Base-by-base conservation (phyloP, 192 early-diverging fungal genomes). In the Thamnidium elegans region DNA sequence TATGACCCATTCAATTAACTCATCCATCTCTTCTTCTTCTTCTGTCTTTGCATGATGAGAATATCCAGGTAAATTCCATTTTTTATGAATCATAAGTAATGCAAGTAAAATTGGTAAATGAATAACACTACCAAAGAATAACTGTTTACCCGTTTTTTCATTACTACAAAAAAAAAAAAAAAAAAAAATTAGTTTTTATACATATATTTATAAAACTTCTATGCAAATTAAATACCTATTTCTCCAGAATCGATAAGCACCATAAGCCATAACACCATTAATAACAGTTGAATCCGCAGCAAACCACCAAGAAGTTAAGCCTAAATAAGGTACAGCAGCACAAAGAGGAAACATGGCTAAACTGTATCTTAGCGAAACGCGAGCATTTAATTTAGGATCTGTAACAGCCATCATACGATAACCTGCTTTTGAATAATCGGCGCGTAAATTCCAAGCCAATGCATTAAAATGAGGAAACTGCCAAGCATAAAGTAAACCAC, bases 401-500 rank as follows among this genome's bases (percentile, higher is more conserved):
- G 86, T 89, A 0, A 93, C 93, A 1, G 87, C 83, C 89, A 93
- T 94, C 97, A 99, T 99, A 2, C 88, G 81, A 77, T 96, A 99
- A 2, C 97, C 97, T 1, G 97, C 97, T 72, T 96, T 97, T 8
- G 91, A 89, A 76, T 99, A 99, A 71, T 99, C 97, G 3, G 88
- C 86, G 1, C 94, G 80, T 50, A 99, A 78, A 55, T 93, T 94
- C 89, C 94, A 95, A 14, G 88, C 82, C 21, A 99, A 72, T 3
- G 94, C 84, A 76, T 99, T 99, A 71, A 99, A 99, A 70, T 99
- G 97, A 30, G 97, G 97, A 74, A 99, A 99, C 80, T 99, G 97
- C 97, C 97, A 99, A 0, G 94, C 90, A 75, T 92, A 99, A 45
- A 99, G 76, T 1, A 94, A 77, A 0, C 73, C 81, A 17, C 86